Evolutionary conservation across 2,329 filamentous ascomycete genomes (phyloP).

Genomic region (Colletotrichum sp.): DNA sequence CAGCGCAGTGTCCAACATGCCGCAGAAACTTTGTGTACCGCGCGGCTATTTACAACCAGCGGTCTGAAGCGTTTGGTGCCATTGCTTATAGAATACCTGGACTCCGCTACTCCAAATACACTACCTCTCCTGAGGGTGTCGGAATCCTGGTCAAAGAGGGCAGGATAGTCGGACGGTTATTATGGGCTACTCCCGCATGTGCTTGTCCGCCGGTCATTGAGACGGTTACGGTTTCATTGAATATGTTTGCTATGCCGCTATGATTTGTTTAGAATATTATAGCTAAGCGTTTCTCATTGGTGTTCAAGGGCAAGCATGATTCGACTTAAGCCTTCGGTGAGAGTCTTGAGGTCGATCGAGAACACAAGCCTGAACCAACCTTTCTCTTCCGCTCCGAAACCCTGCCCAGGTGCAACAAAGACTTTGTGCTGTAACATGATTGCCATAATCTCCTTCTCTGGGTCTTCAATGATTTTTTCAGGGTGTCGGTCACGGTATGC

Average conservation of each 20-base stretch:
- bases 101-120: not conserved
- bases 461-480: not conserved
- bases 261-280: not conserved
- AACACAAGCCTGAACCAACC: not conserved
- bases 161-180: not conserved
- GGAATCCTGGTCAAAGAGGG: not conserved
- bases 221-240: not conserved
- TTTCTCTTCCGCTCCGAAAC: not conserved
- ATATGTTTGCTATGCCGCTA: not conserved
- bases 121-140: not conserved
- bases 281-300: not conserved
- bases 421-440: not conserved
- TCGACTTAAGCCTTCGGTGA: not conserved
- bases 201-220: not conserved
- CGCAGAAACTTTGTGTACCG: not conserved
- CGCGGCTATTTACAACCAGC: not conserved
- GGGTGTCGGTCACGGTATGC: not conserved
- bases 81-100: not conserved
- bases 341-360: not conserved
- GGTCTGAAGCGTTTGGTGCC: not conserved
- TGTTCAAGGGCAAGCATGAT: not conserved
- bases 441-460: not conserved
- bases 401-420: not conserved
- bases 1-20: not conserved
- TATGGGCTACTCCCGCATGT: not conserved